These are phyloP conservation scores for Aureobasidium vineae DNA, from an alignment of 2,329 filamentous ascomycete genomes.

Conservation along the genomic window DNA sequence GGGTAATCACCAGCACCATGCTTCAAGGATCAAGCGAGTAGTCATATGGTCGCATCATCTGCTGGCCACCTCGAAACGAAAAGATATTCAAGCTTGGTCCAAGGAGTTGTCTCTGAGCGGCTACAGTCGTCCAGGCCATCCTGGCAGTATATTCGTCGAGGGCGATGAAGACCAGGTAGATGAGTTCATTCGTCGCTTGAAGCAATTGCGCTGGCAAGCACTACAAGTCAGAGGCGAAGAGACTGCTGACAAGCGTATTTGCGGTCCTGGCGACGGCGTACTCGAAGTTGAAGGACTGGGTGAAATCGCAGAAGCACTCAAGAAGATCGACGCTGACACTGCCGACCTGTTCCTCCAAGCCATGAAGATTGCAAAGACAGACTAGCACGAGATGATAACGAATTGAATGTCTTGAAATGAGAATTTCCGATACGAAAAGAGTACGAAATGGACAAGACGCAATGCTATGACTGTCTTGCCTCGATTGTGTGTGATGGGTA, in stretches of 20 bases:
- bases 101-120: constrained; percentile 27
- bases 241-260: constrained; percentile 7
- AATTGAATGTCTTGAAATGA: neutral
- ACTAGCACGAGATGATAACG: neutral
- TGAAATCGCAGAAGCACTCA: constrained; percentile 26
- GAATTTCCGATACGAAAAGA: constrained; percentile 9
- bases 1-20: neutral
- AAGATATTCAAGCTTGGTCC: constrained; percentile 28
- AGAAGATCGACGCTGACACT: constrained; percentile 16
- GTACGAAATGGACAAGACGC: constrained; percentile 19
- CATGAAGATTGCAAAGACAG: constrained; percentile 29
- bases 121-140: constrained; percentile 28
- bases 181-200: constrained; percentile 28
- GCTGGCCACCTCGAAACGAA: constrained; percentile 29
- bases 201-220: constrained; percentile 29
- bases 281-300: constrained; percentile 28
- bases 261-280: constrained; percentile 24
- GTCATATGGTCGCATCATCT: constrained; percentile 30
- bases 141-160: constrained; percentile 28
- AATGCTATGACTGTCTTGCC: constrained; percentile 6
- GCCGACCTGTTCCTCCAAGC: constrained; percentile 29
- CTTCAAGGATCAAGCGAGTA: constrained; percentile 26
- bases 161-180: constrained; percentile 26
- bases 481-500: neutral
- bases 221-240: constrained; percentile 29